Base-by-base conservation (phyloP, 2,329 filamentous ascomycete species). In the Raffaelea arxii region DNA sequence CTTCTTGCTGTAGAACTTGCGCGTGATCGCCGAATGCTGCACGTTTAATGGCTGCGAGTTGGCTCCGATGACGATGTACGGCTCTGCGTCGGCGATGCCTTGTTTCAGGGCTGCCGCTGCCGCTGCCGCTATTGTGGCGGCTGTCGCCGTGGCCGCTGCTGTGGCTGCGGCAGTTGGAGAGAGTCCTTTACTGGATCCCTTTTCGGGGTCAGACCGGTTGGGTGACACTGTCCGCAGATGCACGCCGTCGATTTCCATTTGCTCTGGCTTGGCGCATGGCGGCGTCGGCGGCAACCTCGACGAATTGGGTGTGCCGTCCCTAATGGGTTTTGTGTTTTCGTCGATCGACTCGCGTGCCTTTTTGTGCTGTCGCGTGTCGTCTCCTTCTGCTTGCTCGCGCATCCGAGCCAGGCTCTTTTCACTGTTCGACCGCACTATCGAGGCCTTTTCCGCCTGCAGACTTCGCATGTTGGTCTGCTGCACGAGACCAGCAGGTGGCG, bases 1-100 rank as follows among this genome's bases (percentile, higher is more conserved):
- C 43, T 81, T 78, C 62, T 92, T 95, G 53, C 85, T 91, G 69
- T 92, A 94, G 66, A 98, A 98, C 58, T 92, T 92, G 55, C 89
- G 81, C 18, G 87, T 88, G 53, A 97, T 87, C 53, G 88, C 84
- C 51, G 81, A 82, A 59, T 92, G 85, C 61, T 96, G 90, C 27
- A 87, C 67, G 50, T 83, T 80, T 47, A 88, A 70, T 21, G 84
- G 82, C 55, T 88, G 81, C 25, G 80, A 81, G 60, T 86, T 78
- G 40, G 78, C 77, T n/a, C 81, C 78, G 46, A 82, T 73, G 40
- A 83, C 67, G 44, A 81, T 68, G 56, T 80, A 78, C 16, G 78
- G 77, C 50, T 71, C 64, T 19, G 63, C 4, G 58, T 51, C 16
- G 56, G 52, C 16, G 58, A 58, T 19, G 59, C 58, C 23, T 57